Base-by-base conservation (phyloP, 352 stramenopile species). In the Phytophthora europaea region DNA sequence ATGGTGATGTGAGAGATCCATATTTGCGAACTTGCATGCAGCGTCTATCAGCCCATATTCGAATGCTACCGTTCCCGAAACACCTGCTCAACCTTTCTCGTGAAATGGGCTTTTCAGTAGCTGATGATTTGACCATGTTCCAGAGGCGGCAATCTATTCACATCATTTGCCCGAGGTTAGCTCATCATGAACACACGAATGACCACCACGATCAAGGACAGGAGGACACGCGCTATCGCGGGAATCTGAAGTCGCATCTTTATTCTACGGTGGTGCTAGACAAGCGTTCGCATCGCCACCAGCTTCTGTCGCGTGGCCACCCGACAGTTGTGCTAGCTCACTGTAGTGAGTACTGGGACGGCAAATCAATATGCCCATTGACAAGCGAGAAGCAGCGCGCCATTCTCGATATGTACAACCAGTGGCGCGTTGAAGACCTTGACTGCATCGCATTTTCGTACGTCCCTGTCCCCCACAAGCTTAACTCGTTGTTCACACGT, bases 321-420 rank as follows among this genome's bases (percentile, higher is more conserved):
- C 88, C 88, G 18, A 91, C 85, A 6, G 78, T 95, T 8, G 80
- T 88, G 9, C 64, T 95, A 9, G 79, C 87, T 6, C 88, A 95
- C 43, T 95, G 88, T 67, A 92, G 76, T 54, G 90, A 97, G 62
- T 95, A 94, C 65, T 97, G 90, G 90, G 90, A 97, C 61, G 90
- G 90, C 31, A 94, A 95, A 53, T 95, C 87, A 1, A 97, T 97
- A 43, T 97, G 90, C 47, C 90, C 90, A 7, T 67, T 97, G 15
- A 94, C 84, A 63, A 88, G 59, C 36, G 90, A 97, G 20, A 95
- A 93, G 68, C 80, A 92, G 47, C 87, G 85, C 6, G 68, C 78
- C 18, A 97, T 97, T 53, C 73, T 95, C 18, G 90, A 97, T 20
- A 95, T 97, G 89, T 97, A 95, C 73, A 92, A 95, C 61, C 90